Base-by-base conservation (phyloP, 306 rosid genomes). In the Coriaria nepalensis region DNA sequence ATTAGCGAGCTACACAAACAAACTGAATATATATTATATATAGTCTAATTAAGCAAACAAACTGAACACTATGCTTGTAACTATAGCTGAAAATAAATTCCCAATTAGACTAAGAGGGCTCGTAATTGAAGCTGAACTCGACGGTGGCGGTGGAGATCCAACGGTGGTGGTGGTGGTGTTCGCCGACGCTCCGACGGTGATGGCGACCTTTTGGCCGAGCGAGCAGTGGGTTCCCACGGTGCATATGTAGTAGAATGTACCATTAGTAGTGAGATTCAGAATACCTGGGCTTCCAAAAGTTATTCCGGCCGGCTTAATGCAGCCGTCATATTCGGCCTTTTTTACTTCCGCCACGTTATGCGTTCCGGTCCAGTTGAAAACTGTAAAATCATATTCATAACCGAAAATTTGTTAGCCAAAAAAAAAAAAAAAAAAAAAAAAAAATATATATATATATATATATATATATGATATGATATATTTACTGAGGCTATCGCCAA, bases 401-500 rank as follows among this genome's bases (percentile, higher is more conserved):
- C 3, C 1, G 1, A 20, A 20, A 20, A 20, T 20, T 20, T 20
- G 8, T 45, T 6, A 11, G 4, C 35, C 7, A 54, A 15, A 20
- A 0, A 20, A 20, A 6, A 39, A 14, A 20, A 39, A 8, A 53
- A 13, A 50, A 35, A 5, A 6, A 37, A 36, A 13, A 51, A 36
- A 12, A 51, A 20, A 20, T 20, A 20, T 20, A 20, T 20, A 20
- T 20, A 20, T 20, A 20, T 20, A 20, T 20, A 20, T 20, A 20
- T 20, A 20, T 3, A 20, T 20, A 20, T 20, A 3, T 20, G 3
- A 20, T 6, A 37, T 10, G 9, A 9, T 34, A 6, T 37, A 7
- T 45, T 64, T 37, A 64, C 69, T 6, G 33, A 64, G 53, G 49
- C 29, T 7, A 40, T 64, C 69, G 43, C 69, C 69, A 33, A 42